Base-by-base conservation (phyloP, 2,329 filamentous ascomycete species). In the Aureobasidium sp. region DNA sequence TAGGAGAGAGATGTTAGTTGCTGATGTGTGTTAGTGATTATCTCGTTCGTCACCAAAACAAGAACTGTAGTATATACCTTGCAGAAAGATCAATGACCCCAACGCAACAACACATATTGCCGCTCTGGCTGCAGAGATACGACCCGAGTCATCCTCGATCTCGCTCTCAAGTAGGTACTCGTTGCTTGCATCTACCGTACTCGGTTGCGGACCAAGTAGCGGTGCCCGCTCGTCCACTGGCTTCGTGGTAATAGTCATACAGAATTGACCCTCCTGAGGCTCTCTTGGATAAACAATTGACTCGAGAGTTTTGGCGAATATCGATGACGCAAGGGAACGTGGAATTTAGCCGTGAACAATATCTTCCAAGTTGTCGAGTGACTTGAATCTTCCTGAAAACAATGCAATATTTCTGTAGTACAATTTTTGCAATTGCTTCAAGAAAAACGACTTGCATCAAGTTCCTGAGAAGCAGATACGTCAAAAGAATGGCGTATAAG, bases 1-100 rank as follows among this genome's bases (percentile, higher is more conserved):
- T 70, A 95, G 86, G 67, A 90, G 86, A 14, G 87, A 90, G 75
- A 92, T 90, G 70, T 94, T 94, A 65, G 83, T 81, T 17, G 81
- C 81, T 81, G 63, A 51, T 15, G 9, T 11, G 7, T 31, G 29
- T 56, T 15, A 37, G 15, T 47, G 22, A 25, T 25, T 25, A 25
- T 25, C 22, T 25, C 22, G 22, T 25, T 25, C 22, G 22, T 25
- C 22, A 25, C 22, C 22, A 25, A 25, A 25, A 25, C 22, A 25
- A 25, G 22, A 25, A 49, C 15, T 12, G 49, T 34, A 7, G 20
- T 48, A 37, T 29, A 39, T 37, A 63, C 64, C 64, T 64, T 73
- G 72, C 11, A 74, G 64, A 64, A 74, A 73, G 49, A 75, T 71
- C 41, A 75, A 64, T n/a, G 53, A 59, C 12, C 66, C 71, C 1